Evolutionary conservation across 495 filamentous ascomycete genomes (phyloP), one percentile per base, ranked within the genome.

Genomic region (Cudoniella acicularis): DNA sequence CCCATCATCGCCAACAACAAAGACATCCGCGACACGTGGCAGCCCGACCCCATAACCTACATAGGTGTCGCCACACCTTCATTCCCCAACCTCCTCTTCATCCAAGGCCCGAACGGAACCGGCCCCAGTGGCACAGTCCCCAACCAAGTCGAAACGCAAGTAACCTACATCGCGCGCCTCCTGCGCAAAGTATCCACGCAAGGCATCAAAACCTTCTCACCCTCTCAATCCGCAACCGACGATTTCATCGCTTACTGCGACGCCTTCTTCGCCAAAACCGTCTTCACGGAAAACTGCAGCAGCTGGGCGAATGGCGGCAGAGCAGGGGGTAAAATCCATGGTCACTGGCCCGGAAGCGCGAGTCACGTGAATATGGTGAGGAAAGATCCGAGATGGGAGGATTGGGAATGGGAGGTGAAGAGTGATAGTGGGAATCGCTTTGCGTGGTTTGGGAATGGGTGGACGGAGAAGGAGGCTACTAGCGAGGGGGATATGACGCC

Each of bases 261-360:
- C 55, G 54, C 67, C 2, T 83, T 79, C 64, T 84, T 83, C 56
- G 69, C 76, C 17, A 72, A 71, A 30, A 86, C 79, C 11, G 82
- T 84, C 10, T 77, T 77, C 70, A 73, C 75, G 0, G 75, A 78
- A 9, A 77, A 79, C 40, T 86, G 83, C 66, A 77, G 74, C 21
- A 80, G 77, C 0, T 86, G 83, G 83, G 78, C 77, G 56, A 85
- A 85, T 54, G 76, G 77, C 16, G 78, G 79, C 1, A 65, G 67
- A 18, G 72, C 78, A 1, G 75, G 76, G 3, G 72, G 67, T 1
- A 66, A 72, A 4, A 73, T 84, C 18, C 77, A 78, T 61, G 80
- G 79, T 0, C 56, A 79, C 30, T 85, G 82, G 69, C 82, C 82
- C 1, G 81, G 79, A 0, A 81, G 78, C 66, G 78, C 78, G 1